These are phyloP conservation scores for Salix arbutifolia DNA, from an alignment of 345 rosid species.

Conservation along the genomic window DNA sequence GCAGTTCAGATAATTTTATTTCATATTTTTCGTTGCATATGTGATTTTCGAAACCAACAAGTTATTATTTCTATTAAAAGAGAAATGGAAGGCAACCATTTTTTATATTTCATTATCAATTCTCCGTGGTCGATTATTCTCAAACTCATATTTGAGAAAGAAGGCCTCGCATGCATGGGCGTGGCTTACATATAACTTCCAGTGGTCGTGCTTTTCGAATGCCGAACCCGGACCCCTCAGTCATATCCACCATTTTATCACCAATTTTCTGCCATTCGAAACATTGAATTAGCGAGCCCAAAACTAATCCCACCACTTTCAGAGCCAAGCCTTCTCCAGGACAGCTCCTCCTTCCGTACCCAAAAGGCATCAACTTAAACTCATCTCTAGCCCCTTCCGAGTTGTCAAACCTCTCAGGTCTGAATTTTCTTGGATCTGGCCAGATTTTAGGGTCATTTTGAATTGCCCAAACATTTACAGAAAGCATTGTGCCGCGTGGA, in stretches of 20 bases:
- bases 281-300: constrained; percentile 22
- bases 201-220: constrained; percentile 33
- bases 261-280: constrained; percentile 24
- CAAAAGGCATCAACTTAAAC: constrained; percentile 20
- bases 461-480: constrained; percentile 14
- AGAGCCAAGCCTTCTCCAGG: constrained; percentile 31
- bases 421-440: constrained; percentile 24
- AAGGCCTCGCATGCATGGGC: constrained; percentile 18
- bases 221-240: constrained; percentile 24
- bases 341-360: constrained; percentile 29
- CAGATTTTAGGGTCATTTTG: constrained; percentile 27
- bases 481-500: constrained; percentile 23
- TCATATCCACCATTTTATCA: constrained; percentile 25
- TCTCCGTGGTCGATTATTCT: no score
- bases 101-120: no score
- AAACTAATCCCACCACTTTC: constrained; percentile 16
- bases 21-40: no score
- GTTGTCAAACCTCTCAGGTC: constrained; percentile 25
- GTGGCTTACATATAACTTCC: constrained; percentile 18
- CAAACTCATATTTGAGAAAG: constrained; percentile 11
- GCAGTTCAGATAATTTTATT: no score
- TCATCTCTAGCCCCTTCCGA: neutral
- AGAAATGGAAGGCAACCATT: no score
- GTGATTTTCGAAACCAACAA: no score
- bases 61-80: no score